A percentile compares a stretch with the other conserved stretches of the same genome.
Conservation (phyloP, 1,139 yeast species). For the Suhomyces wounanorum region DNA sequence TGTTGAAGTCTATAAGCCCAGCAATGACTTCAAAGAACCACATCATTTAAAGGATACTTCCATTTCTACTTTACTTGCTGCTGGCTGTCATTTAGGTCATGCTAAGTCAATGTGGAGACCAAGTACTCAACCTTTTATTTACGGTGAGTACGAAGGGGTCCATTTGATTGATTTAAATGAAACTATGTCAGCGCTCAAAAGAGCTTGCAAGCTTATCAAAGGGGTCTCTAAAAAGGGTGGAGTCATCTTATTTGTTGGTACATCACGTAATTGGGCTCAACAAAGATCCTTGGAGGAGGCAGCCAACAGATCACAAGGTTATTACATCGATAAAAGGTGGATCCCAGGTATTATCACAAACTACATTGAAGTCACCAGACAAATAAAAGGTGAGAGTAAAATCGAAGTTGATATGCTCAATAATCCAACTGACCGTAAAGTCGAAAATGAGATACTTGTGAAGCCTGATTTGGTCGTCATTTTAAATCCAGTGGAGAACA, state of each 20-base stretch:
- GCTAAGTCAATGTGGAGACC: constrained; percentile 78
- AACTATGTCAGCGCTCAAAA: constrained; percentile 71
- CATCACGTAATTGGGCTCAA: constrained; percentile 69
- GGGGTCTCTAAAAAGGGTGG: constrained; percentile 88
- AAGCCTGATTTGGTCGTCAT: constrained; percentile 89
- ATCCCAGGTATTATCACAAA: constrained; percentile 94
- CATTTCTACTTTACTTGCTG: constrained; percentile 72
- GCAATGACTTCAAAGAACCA: constrained; percentile 64
- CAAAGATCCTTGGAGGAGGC: constrained; percentile 75
- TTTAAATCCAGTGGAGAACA: constrained; percentile 85
- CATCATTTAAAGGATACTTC: constrained; percentile 57
- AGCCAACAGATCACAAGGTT: constrained; percentile 75
- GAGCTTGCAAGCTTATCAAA: constrained; percentile 78
- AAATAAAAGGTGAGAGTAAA: constrained; percentile 65
- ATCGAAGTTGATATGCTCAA: constrained; percentile 44
- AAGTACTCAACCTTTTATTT: constrained; percentile 83
- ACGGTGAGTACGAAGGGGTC: constrained; percentile 85
- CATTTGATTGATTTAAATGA: constrained; percentile 88
- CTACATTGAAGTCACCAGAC: constrained; percentile 72
- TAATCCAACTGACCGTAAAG: constrained; percentile 55
- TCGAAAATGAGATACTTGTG: constrained; percentile 52
- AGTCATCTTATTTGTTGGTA: constrained; percentile 78
- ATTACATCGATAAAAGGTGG: constrained; percentile 86
- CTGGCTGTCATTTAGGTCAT: constrained; percentile 95
- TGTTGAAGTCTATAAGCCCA: constrained; percentile 66